A percentile compares a stretch with the other conserved stretches of the same genome.
phyloP scores from a whole-genome alignment of 805 yeast genomes.

The Hanseniaspora opuntiae region DNA sequence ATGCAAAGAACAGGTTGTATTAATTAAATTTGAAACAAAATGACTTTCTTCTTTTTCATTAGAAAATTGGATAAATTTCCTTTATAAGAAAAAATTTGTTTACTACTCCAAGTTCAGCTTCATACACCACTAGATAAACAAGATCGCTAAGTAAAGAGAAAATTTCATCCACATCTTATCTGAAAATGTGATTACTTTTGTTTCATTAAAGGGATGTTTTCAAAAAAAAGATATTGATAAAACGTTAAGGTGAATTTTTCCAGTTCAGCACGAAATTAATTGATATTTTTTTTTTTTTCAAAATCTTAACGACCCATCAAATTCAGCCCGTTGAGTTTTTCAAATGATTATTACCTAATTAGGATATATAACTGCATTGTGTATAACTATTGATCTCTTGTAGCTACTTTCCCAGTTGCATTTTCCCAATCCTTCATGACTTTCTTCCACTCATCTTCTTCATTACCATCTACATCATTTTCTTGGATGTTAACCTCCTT shows the following conservation, averaged over 20 bases:
- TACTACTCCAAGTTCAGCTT: neutral
- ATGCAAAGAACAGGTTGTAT: too few species aligned
- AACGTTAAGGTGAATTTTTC: neutral
- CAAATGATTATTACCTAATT: neutral
- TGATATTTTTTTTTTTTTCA: neutral
- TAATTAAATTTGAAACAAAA: neutral
- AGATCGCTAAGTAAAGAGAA: neutral
- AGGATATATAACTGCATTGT: neutral
- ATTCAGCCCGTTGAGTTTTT: neutral
- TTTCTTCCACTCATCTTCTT: slow-evolving; percentile 61
- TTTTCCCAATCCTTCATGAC: slow-evolving; percentile 49
- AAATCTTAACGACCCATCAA: neutral
- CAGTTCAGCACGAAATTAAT: slow-evolving; percentile 1
- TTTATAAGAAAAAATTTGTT: neutral
- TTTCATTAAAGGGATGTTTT: neutral
- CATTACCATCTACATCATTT: slow-evolving; percentile 45
- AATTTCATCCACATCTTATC: neutral
- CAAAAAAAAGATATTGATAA: neutral
- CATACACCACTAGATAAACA: neutral
- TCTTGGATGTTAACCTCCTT: slow-evolving; percentile 28
- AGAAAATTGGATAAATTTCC: neutral
- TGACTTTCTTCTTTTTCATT: neutral
- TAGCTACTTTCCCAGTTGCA: slow-evolving; percentile 25
- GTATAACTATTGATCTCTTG: slow-evolving; percentile 14
- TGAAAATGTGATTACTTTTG: neutral